A percentile compares a stretch with the other conserved stretches of the same genome.
These are phyloP conservation scores for Neostapfia colusana DNA, from an alignment of 176 grass and related monocot species.

Conservation along the genomic window DNA sequence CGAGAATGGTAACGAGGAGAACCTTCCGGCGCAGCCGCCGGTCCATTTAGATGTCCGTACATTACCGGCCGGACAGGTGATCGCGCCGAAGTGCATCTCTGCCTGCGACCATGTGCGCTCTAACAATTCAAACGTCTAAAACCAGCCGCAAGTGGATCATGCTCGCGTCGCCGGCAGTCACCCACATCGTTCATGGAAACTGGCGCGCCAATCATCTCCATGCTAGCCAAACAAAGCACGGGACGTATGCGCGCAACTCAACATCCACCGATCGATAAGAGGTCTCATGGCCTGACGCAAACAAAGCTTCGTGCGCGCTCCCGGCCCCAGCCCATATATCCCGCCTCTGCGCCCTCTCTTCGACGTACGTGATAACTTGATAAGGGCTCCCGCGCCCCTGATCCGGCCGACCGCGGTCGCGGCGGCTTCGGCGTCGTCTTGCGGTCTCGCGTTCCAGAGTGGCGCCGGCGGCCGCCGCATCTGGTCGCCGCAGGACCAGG, in stretches of 20 bases:
- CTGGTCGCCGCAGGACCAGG: background rate
- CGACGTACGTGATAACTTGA: conserved; percentile 15
- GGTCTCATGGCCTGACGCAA: background rate
- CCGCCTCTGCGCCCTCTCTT: background rate
- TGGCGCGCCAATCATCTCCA: conserved; percentile 3
- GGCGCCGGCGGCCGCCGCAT: too few species aligned
- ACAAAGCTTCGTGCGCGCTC: too few species aligned
- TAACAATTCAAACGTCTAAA: too few species aligned
- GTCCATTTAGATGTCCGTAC: conserved; percentile 9
- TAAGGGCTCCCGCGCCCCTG: background rate
- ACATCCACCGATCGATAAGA: background rate
- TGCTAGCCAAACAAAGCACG: background rate
- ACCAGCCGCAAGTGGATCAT: background rate
- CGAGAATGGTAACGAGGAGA: background rate
- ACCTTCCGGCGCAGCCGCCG: background rate
- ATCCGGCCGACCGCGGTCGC: background rate
- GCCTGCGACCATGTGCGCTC: background rate
- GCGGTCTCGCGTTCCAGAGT: background rate
- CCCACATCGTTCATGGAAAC: background rate
- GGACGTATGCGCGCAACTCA: background rate
- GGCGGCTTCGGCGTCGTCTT: background rate
- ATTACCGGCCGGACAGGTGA: background rate
- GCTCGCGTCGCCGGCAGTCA: background rate
- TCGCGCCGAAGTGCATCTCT: background rate
- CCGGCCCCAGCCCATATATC: background rate